Base-by-base conservation (phyloP, 1,139 yeast genomes). In the Blastobotrys serpentis region DNA sequence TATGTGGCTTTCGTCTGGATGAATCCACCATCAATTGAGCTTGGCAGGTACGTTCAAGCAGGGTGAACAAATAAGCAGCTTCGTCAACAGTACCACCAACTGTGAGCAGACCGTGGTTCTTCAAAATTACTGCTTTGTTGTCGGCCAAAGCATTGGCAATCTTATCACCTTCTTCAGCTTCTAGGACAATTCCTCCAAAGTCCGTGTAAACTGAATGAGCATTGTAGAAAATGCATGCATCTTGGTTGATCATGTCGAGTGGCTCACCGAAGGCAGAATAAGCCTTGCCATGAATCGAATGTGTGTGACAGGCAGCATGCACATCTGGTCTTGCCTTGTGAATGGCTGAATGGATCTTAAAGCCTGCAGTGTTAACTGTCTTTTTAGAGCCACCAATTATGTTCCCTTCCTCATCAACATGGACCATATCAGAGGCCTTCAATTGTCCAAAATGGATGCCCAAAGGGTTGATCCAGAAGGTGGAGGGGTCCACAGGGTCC, bases 181-280 rank as follows among this genome's bases (percentile, higher is more conserved):
- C 89, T 26, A 86, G 65, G 0, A 89, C 95, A 46, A 86, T 86
- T 19, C 95, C 95, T 17, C 94, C 94, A 65, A 84, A 86, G 63
- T 80, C 79, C 26, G 66, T 57, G 65, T 82, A 84, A 2, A 86
- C 89, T 1, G 81, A 66, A 56, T 85, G 92, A 43, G 74, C 70
- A 40, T 81, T 78, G 73, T 82, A 82, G 57, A 86, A 79, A 3
- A 75, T 70, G 64, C 90, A 84, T 2, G 74, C 84, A 60, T 86
- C 95, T 68, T 86, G 95, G 69, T 83, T 84, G 56, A 86, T 66
- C 94, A 86, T 86, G 51, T 84, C 89, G 56, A 86, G 71, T 14
- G 81, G 81, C 57, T 74, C 76, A 19, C 89, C 92, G 61, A 85
- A 81, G 0, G 85, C 73, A 8, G 87, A 78, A 68, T 79, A 86